Conservation (phyloP, 2,329 filamentous ascomycete genomes). For the Alternaria triticimaculans region DNA sequence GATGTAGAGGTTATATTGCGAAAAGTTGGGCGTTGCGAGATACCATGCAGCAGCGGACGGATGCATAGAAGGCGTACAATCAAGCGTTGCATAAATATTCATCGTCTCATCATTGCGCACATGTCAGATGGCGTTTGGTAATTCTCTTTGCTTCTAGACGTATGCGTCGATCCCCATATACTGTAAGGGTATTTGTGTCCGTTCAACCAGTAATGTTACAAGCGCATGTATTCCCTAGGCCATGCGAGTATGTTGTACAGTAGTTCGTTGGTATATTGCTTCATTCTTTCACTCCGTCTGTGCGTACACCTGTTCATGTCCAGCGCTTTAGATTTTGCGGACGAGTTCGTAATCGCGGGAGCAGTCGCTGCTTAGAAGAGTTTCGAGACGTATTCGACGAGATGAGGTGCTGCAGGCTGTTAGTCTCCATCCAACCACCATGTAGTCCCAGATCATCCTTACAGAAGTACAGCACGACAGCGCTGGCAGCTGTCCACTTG, state of each 20-base stretch:
- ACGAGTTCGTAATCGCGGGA: neutral
- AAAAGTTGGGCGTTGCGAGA: conserved; percentile 23
- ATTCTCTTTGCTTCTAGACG: neutral
- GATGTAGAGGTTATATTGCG: conserved; percentile 20
- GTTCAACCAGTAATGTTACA: conserved; percentile 5
- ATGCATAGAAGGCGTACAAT: conserved; percentile 6
- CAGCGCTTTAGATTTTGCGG: neutral
- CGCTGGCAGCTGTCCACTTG: conserved; percentile 69
- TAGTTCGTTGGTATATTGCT: neutral
- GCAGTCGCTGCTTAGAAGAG: conserved; percentile 50
- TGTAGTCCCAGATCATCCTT: conserved; percentile 46
- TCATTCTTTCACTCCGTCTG: neutral
- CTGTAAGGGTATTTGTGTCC: neutral
- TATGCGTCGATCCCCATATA: neutral
- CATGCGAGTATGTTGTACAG: conserved; percentile 11
- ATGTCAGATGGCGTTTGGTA: neutral
- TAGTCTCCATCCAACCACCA: neutral
- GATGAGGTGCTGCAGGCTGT: conserved; percentile 58
- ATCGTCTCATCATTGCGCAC: neutral
- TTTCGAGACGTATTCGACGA: conserved; percentile 61
- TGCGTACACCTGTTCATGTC: neutral
- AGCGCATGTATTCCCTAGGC: neutral
- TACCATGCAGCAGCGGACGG: conserved; percentile 15
- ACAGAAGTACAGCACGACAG: conserved; percentile 79
- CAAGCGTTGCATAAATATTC: neutral